Evolutionary conservation across 192 early-diverging fungal species (phyloP).

Genomic region (Coemansia reversa): DNA sequence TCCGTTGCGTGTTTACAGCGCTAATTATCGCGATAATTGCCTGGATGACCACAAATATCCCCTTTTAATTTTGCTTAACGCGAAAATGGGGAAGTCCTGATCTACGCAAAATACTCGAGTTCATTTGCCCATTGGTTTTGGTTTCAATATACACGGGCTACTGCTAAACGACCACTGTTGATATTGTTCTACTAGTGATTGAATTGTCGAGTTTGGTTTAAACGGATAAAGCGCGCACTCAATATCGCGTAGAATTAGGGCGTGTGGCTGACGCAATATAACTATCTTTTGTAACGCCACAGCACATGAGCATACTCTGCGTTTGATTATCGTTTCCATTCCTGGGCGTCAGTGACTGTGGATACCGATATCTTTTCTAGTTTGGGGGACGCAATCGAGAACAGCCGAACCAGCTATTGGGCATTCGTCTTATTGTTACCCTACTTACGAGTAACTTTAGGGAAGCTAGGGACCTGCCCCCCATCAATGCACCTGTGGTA

Average conservation of each 20-base stretch:
- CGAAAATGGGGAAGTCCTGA: neutral
- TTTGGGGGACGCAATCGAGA: neutral
- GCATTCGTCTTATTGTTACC: neutral
- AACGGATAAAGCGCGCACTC: neutral
- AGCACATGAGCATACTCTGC: slow-evolving; percentile 5
- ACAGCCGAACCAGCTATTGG: neutral
- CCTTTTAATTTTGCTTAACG: neutral
- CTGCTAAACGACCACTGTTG: neutral
- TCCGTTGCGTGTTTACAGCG: neutral
- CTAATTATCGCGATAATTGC: neutral
- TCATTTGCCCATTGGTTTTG: slow-evolving; percentile 2
- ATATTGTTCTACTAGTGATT: slow-evolving; percentile 1
- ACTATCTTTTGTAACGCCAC: slow-evolving; percentile 33
- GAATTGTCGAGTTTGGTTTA: neutral
- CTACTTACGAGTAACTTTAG: neutral
- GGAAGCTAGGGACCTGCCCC: neutral
- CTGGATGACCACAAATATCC: slow-evolving; percentile 1
- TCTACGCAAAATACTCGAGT: neutral
- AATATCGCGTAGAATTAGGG: neutral
- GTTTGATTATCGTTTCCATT: neutral
- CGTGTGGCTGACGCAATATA: slow-evolving; percentile 19
- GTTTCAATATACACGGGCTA: neutral
- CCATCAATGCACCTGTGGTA: neutral
- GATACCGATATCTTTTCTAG: neutral
- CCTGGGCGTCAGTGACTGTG: neutral